Evolutionary conservation across 352 stramenopile species (phyloP).

Genomic region (Phytophthora quininea): DNA sequence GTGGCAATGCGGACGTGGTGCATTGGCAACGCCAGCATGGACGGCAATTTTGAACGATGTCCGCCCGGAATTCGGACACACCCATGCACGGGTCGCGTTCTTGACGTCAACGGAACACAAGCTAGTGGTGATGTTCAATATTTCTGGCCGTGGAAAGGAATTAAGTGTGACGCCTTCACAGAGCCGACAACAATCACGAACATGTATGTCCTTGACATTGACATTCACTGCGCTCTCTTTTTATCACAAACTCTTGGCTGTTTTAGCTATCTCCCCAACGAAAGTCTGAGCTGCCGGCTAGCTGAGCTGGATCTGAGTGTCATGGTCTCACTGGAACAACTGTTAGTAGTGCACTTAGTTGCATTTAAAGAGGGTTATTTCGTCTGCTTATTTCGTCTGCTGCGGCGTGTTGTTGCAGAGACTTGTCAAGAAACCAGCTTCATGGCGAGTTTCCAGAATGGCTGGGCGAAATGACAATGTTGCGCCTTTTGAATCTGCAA

Average conservation of each 20-base stretch:
- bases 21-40: slow-evolving; percentile 33
- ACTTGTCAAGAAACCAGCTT: slow-evolving; percentile 64
- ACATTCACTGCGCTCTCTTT: not conserved
- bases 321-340: slow-evolving; percentile 71
- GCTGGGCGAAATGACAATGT: slow-evolving; percentile 65
- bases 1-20: slow-evolving; percentile 67
- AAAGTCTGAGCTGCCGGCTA: slow-evolving; percentile 56
- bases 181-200: slow-evolving; percentile 74
- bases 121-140: slow-evolving; percentile 29
- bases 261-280: slow-evolving; percentile 55
- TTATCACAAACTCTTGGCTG: not conserved
- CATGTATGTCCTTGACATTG: slow-evolving; percentile 43
- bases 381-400: not conserved
- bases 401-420: slow-evolving; percentile 27
- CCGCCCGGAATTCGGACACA: slow-evolving; percentile 58
- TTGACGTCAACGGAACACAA: slow-evolving; percentile 34
- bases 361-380: not conserved
- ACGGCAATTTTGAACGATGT: slow-evolving; percentile 32
- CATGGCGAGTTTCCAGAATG: slow-evolving; percentile 59
- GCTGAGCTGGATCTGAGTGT: slow-evolving; percentile 60
- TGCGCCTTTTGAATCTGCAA: slow-evolving; percentile 66
- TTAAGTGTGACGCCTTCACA: slow-evolving; percentile 69
- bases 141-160: slow-evolving; percentile 75
- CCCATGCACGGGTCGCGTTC: slow-evolving; percentile 64
- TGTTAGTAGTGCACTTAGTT: slow-evolving; percentile 45